Conservation (phyloP, 2,329 filamentous ascomycete species). For the Kalmusia sp. region DNA sequence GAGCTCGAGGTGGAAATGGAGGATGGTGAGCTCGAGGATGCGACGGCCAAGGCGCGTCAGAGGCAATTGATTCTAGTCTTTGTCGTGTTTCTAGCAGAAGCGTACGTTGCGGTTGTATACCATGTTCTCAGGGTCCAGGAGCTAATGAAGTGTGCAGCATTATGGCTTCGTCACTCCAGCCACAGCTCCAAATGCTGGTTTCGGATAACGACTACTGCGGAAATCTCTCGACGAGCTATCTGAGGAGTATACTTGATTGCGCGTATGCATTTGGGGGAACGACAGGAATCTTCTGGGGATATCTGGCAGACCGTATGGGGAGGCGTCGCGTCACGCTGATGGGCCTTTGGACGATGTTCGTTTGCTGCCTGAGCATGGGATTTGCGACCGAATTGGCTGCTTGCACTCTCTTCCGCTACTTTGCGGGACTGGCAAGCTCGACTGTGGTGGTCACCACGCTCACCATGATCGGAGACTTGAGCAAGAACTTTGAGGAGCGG, state of each 20-base stretch:
- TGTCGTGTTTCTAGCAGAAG: conserved; percentile 56
- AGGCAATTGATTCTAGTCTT: conserved; percentile 53
- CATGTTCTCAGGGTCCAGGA: conserved; percentile 15
- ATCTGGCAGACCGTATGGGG: conserved; percentile 52
- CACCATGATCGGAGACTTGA: conserved; percentile 57
- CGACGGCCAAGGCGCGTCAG: conserved; percentile 29
- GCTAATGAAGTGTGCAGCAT: conserved; percentile 40
- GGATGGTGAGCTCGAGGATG: conserved; percentile 32
- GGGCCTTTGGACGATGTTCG: conserved; percentile 52
- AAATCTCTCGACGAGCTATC: conserved; percentile 53
- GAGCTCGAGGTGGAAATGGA: conserved; percentile 33
- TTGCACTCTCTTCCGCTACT: conserved; percentile 53
- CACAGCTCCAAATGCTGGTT: conserved; percentile 55
- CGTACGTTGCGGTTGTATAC: conserved; percentile 36
- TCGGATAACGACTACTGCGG: conserved; percentile 54
- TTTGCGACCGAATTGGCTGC: conserved; percentile 52
- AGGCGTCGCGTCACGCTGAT: conserved; percentile 52
- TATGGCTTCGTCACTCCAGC: conserved; percentile 57
- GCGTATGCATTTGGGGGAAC: conserved; percentile 57
- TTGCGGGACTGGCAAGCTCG: conserved; percentile 53
- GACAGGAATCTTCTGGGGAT: conserved; percentile 54
- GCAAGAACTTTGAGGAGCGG: conserved; percentile 43
- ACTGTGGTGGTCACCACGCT: conserved; percentile 53
- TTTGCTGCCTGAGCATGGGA: conserved; percentile 56
- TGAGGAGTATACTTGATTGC: conserved; percentile 56